Evolutionary conservation across 2,329 filamentous ascomycete species (phyloP).

Genomic region (Colletotrichum simmondsii): DNA sequence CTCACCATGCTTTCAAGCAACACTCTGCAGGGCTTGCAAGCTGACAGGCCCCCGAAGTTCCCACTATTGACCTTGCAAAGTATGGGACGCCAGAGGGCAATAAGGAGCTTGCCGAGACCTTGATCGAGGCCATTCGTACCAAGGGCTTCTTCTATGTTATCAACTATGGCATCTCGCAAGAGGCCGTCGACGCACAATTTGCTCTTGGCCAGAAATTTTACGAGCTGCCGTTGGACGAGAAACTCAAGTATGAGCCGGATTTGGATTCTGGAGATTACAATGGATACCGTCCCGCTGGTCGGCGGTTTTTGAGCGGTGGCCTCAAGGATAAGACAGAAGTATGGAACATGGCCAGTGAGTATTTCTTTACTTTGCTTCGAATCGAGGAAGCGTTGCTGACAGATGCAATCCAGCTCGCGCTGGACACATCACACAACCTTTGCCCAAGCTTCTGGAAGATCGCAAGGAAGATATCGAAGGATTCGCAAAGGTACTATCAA

Average conservation of each 20-base stretch:
- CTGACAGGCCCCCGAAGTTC: slow-evolving; percentile 35
- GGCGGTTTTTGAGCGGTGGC: slow-evolving; percentile 45
- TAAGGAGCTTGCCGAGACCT: slow-evolving; percentile 39
- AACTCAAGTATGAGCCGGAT: slow-evolving; percentile 63
- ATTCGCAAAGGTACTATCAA: slow-evolving; percentile 56
- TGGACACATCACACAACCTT: slow-evolving; percentile 43
- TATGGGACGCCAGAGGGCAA: slow-evolving; percentile 47
- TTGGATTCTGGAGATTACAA: slow-evolving; percentile 66
- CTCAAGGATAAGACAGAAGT: slow-evolving; percentile 52
- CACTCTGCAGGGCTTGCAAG: slow-evolving; percentile 21
- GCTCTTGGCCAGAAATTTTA: slow-evolving; percentile 67
- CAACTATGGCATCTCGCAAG: slow-evolving; percentile 69
- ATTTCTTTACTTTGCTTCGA: neutral
- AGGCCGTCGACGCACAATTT: slow-evolving; percentile 68
- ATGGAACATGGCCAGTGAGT: slow-evolving; percentile 51
- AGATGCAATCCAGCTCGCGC: slow-evolving; percentile 38
- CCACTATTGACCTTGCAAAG: slow-evolving; percentile 46
- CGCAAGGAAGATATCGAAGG: slow-evolving; percentile 65
- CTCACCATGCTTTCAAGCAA: neutral
- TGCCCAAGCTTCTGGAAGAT: slow-evolving; percentile 57
- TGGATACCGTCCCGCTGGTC: slow-evolving; percentile 62
- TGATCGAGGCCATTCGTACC: slow-evolving; percentile 47
- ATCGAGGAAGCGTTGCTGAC: neutral
- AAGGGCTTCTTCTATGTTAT: slow-evolving; percentile 69
- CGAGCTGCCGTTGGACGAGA: slow-evolving; percentile 66